Conservation (phyloP, 192 early-diverging fungal genomes). For the Piromyces sp. region DNA sequence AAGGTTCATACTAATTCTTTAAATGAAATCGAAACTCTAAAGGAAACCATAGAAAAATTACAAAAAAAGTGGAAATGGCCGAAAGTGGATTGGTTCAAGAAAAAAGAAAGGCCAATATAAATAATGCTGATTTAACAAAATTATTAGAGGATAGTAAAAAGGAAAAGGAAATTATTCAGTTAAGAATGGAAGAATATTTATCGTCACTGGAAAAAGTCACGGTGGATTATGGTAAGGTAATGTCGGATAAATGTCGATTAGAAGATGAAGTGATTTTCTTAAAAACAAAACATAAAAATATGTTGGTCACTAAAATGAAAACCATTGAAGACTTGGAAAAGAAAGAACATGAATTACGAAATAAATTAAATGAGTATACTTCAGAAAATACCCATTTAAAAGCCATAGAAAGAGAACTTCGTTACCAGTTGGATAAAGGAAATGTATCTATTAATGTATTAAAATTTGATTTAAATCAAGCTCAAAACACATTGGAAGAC, state of each 20-base stretch:
- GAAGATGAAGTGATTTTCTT: not conserved
- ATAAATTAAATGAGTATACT: not conserved
- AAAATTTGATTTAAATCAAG: not conserved
- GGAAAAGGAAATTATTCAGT: not conserved
- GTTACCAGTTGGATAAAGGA: not conserved
- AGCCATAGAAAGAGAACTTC: not conserved
- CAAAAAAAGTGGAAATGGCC: not conserved
- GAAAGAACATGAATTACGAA: not conserved
- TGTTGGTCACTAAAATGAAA: not conserved
- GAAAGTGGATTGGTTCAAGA: not conserved
- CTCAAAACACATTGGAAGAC: not conserved
- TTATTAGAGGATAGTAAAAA: not conserved
- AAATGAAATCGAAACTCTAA: not conserved
- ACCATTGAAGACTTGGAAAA: not conserved
- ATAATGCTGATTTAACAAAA: not conserved
- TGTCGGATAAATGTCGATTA: not conserved
- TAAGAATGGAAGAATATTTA: not conserved
- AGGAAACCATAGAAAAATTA: not conserved
- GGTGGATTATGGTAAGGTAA: not conserved
- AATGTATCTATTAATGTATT: not conserved
- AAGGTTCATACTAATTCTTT: not conserved
- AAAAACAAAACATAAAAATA: not conserved
- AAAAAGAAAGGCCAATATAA: not conserved
- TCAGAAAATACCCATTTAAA: not conserved
- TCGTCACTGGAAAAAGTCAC: not conserved